These are phyloP conservation scores for Triadica sebifera DNA, from an alignment of 345 rosid species.

Conservation along the genomic window DNA sequence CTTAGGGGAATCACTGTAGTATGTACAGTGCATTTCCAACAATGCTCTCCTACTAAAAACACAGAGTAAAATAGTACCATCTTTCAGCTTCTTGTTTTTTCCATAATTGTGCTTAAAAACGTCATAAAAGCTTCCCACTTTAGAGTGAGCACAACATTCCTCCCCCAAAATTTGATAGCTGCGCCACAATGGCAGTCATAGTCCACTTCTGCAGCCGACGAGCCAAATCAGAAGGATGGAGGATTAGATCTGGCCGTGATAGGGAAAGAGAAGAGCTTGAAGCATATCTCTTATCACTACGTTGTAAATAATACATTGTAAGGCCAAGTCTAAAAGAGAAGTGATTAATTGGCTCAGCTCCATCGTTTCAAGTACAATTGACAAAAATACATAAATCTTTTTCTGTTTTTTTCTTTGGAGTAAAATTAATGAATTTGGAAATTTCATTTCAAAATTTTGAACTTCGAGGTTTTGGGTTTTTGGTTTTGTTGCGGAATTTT, in stretches of 20 bases:
- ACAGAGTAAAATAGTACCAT: no score
- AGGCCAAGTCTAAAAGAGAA: slow-evolving; percentile 53
- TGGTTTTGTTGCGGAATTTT: not conserved
- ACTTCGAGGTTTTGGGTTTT: slow-evolving; percentile 6
- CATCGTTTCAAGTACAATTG: slow-evolving; percentile 54
- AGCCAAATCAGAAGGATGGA: slow-evolving; percentile 55
- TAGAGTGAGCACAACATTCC: no score
- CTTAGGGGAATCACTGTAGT: no score
- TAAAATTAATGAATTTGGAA: not conserved
- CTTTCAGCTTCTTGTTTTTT: no score
- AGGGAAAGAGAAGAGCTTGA: slow-evolving; percentile 57
- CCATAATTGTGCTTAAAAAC: no score
- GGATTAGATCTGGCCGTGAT: slow-evolving; percentile 60
- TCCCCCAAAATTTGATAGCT: no score
- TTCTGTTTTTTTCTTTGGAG: not conserved
- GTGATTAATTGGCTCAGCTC: slow-evolving; percentile 66
- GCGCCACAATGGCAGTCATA: no score
- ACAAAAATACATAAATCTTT: not conserved
- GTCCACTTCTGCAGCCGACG: no score
- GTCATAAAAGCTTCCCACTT: no score
- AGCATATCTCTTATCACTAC: slow-evolving; percentile 52
- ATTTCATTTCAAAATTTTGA: not conserved
- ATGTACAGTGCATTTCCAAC: no score
- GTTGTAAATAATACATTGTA: slow-evolving; percentile 40
- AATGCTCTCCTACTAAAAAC: no score